Evolutionary conservation across 441 rosid species (phyloP).

Genomic region (Raphanus hybrid): DNA sequence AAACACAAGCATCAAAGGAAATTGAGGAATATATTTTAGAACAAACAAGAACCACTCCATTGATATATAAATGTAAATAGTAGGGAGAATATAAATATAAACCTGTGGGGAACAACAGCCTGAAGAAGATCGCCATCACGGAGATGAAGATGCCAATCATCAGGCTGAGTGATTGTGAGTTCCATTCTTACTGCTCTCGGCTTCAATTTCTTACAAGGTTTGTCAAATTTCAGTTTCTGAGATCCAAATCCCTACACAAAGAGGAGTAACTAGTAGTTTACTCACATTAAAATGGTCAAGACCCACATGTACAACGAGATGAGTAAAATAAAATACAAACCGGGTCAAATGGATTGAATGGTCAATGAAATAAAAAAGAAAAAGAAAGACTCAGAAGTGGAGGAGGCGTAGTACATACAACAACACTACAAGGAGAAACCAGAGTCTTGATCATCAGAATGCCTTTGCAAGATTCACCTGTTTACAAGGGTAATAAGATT

Average conservation of each 20-base stretch:
- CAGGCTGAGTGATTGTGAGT: conserved; percentile 70
- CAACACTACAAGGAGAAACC: conserved; percentile 42
- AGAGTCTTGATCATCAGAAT: conserved; percentile 43
- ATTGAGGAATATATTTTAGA: neutral
- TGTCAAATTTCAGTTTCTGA: conserved; percentile 31
- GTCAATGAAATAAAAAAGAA: neutral
- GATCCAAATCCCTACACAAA: conserved; percentile 40
- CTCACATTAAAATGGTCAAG: neutral
- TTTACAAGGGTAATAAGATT: neutral
- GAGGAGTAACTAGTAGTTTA: neutral
- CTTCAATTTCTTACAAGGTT: conserved; percentile 39
- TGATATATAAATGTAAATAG: neutral
- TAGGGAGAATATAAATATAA: neutral
- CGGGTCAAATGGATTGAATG: neutral
- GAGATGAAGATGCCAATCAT: conserved; percentile 97
- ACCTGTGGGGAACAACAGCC: conserved; percentile 85
- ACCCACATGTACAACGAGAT: conserved; percentile 7
- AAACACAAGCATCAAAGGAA: conserved; percentile 8
- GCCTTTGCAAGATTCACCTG: conserved; percentile 32
- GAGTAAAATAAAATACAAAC: neutral
- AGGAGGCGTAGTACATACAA: conserved; percentile 31
- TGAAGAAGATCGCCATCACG: conserved; percentile 77
- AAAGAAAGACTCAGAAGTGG: conserved; percentile 4
- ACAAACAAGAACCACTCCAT: neutral
- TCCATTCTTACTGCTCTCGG: conserved; percentile 60